These are phyloP conservation scores for Trametes pubescens DNA, from an alignment of 1,284 basidiomycete species.

Conservation along the genomic window DNA sequence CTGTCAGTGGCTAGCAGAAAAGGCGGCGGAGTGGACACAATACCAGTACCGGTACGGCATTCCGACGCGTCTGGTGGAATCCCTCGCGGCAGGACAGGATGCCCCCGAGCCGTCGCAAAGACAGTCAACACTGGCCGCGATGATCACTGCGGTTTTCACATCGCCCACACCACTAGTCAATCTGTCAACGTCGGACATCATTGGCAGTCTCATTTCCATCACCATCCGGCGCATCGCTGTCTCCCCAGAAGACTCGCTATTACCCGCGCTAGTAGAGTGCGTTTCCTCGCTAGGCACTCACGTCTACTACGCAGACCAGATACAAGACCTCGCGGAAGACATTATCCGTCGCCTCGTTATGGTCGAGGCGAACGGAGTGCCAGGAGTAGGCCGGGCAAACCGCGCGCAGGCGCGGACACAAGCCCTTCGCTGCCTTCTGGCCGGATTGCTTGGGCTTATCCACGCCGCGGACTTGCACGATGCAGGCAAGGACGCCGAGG, in stretches of 20 bases:
- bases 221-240: slow-evolving; percentile 77
- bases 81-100: slow-evolving; percentile 77
- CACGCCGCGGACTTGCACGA: slow-evolving; percentile 65
- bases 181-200: slow-evolving; percentile 89
- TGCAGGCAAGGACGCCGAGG: slow-evolving; percentile 42
- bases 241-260: slow-evolving; percentile 70
- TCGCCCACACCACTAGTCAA: slow-evolving; percentile 88
- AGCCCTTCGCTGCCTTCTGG: slow-evolving; percentile 78
- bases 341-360: slow-evolving; percentile 79
- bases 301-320: slow-evolving; percentile 96
- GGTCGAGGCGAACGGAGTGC: slow-evolving; percentile 72
- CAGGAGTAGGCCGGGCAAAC: slow-evolving; percentile 53
- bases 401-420: slow-evolving; percentile 62
- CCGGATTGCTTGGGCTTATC: slow-evolving; percentile 79
- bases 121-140: slow-evolving; percentile 78
- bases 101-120: slow-evolving; percentile 57
- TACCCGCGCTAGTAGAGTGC: slow-evolving; percentile 80
- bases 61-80: slow-evolving; percentile 86
- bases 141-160: slow-evolving; percentile 87
- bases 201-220: slow-evolving; percentile 79
- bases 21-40: slow-evolving; percentile 84
- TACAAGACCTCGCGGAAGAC: slow-evolving; percentile 92
- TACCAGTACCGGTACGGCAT: slow-evolving; percentile 94
- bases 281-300: slow-evolving; percentile 89
- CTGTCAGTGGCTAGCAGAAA: slow-evolving; percentile 85